Conservation (phyloP, 805 yeast species). For the Candida corydali region DNA sequence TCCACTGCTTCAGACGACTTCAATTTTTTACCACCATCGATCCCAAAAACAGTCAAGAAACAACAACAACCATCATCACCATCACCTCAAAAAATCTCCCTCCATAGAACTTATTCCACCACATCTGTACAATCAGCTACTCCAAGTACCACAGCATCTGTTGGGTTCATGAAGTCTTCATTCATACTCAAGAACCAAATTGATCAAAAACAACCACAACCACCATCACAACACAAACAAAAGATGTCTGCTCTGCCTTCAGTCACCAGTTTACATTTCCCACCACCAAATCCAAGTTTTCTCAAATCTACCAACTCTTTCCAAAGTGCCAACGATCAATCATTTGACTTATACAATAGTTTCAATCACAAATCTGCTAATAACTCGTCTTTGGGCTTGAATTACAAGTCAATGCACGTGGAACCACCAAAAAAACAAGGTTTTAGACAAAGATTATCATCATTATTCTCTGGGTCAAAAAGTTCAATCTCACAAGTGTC, state of each 20-base stretch:
- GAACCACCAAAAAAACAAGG: constrained; percentile 6
- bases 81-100: constrained; percentile 7
- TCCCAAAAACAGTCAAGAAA: constrained; percentile 3
- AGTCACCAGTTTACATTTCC: constrained; percentile 1
- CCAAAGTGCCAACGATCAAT: constrained; percentile 17
- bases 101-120: background rate
- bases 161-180: constrained; percentile 42
- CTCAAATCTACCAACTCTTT: constrained; percentile 1
- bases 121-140: background rate
- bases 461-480: constrained; percentile 5
- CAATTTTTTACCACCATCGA: constrained; percentile 6
- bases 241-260: constrained; percentile 1
- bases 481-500: constrained; percentile 2
- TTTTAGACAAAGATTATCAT: constrained; percentile 5
- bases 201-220: constrained; percentile 23
- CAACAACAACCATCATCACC: background rate
- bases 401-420: constrained; percentile 3
- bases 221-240: constrained; percentile 6
- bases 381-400: background rate
- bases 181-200: constrained; percentile 40
- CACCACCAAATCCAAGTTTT: constrained; percentile 3
- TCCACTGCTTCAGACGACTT: constrained; percentile 6
- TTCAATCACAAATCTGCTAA: constrained; percentile 14
- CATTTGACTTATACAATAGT: constrained; percentile 22
- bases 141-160: constrained; percentile 26